These are phyloP conservation scores for Syzygium jambos DNA, from an alignment of 345 rosid species.

Conservation along the genomic window DNA sequence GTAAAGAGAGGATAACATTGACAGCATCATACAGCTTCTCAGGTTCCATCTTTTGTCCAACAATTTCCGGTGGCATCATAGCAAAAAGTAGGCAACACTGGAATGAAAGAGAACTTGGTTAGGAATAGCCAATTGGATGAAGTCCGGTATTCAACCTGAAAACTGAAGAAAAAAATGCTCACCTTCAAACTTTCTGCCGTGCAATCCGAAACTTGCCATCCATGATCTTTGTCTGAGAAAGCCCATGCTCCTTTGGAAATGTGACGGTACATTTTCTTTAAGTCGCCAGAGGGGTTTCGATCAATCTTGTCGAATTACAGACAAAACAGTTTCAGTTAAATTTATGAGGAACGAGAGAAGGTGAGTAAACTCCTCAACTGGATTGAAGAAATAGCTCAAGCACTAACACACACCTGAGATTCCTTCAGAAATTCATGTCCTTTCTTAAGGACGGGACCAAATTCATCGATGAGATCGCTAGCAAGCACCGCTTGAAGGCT, in stretches of 20 bases:
- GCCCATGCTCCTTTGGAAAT: conserved; percentile 62
- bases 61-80: conserved; percentile 58
- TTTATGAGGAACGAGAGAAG: not conserved
- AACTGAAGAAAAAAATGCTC: not conserved
- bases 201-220: conserved; percentile 67
- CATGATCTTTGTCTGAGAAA: conserved; percentile 63
- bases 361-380: not conserved
- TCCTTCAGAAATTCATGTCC: conserved; percentile 71
- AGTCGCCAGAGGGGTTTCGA: conserved; percentile 48
- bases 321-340: not conserved
- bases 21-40: conserved; percentile 45
- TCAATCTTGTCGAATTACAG: conserved; percentile 20
- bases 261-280: conserved; percentile 38
- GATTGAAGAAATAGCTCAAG: not conserved
- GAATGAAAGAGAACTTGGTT: not conserved
- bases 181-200: conserved; percentile 59
- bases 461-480: conserved; percentile 40
- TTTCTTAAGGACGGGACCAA: conserved; percentile 43
- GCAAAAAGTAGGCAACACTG: conserved; percentile 64
- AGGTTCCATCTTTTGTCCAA: conserved; percentile 51
- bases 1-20: conserved; percentile 45
- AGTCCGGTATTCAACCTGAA: not conserved
- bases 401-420: conserved; percentile 47
- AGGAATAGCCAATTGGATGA: not conserved
- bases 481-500: conserved; percentile 75